Base-by-base conservation (phyloP, 2,329 filamentous ascomycete species). In the Knufia fluminis region DNA sequence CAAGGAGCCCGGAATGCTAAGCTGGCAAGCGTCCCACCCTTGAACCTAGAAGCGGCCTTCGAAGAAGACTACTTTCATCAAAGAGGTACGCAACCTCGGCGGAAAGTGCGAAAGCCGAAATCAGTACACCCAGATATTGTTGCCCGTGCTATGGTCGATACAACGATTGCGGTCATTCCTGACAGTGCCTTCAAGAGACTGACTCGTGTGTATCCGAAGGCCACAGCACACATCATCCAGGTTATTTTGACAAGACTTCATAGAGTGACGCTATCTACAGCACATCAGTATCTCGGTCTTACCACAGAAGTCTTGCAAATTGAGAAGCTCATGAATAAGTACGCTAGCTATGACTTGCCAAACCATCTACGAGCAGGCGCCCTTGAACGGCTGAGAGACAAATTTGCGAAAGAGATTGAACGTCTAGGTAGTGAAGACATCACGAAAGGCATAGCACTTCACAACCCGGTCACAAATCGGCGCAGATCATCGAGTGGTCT, bases 51-150 rank as follows among this genome's bases (percentile, higher is more conserved):
- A 47, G 70, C 67, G 28, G 63, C 60, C 3, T 62, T 59, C 23
- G 57, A 54, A n/a, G 59, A 61, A 64, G 44, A 62, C 59, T 45
- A 61, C 42, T 53, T 62, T 31, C 59, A 43, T 49, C 50, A 49
- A 58, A 22, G 59, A 40, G 26, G 50, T 54, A 32, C 44, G 49
- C 62, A 62, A 14, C 67, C 70, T 26, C 78, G 56, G 48, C 49
- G 53, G 39, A 60, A 67, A 60, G 56, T 72, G 64, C 58, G 59
- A 16, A 60, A 56, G 17, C 45, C 35, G 12, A 84, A 83, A 56
- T 97, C 92, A 12, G 89, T 87, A 0, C 92, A 98, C 67, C 92
- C 92, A 9, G 92, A 98, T 62, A 92, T 98, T 54, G 88, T 98
- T 56, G 92, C 91, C n/a, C 79, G 92, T 56, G 92, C 92, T 4